phyloP scores from a whole-genome alignment of 2,329 filamentous ascomycete species.

The Canariomyces notabilis region DNA sequence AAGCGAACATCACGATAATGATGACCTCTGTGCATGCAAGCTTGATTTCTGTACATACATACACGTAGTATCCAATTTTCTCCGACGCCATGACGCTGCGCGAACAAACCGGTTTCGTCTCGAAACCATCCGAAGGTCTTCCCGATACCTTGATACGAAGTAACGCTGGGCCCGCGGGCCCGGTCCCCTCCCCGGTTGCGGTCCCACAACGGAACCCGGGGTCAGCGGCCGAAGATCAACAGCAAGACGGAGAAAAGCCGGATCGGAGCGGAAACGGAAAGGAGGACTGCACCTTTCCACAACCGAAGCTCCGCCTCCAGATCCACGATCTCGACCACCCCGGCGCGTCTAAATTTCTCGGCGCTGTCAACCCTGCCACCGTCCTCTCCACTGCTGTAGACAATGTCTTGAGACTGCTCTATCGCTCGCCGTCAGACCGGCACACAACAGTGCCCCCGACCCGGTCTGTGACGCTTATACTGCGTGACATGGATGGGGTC shows the following conservation, averaged over 20 bases:
- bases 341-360: constrained; percentile 63
- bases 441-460: constrained; percentile 54
- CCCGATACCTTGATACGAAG: background rate
- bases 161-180: background rate
- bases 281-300: constrained; percentile 30
- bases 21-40: too few relatives aligned
- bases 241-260: background rate
- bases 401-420: constrained; percentile 68
- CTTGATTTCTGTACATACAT: too few relatives aligned
- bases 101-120: background rate
- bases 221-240: too few relatives aligned
- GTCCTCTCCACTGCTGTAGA: constrained; percentile 59
- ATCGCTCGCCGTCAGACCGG: constrained; percentile 43
- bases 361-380: constrained; percentile 55
- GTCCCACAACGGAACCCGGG: constrained; percentile 14
- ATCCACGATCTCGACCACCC: constrained; percentile 54
- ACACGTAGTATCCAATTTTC: background rate
- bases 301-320: constrained; percentile 56
- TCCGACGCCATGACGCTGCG: constrained; percentile 7
- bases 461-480: constrained; percentile 77
- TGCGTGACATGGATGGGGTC: constrained; percentile 75
- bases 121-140: background rate
- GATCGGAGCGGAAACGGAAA: background rate
- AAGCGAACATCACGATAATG: too few relatives aligned
- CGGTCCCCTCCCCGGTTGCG: constrained; percentile 11